Conservation (phyloP, 352 stramenopile genomes). For the Phytophthora fragariaefolia region DNA sequence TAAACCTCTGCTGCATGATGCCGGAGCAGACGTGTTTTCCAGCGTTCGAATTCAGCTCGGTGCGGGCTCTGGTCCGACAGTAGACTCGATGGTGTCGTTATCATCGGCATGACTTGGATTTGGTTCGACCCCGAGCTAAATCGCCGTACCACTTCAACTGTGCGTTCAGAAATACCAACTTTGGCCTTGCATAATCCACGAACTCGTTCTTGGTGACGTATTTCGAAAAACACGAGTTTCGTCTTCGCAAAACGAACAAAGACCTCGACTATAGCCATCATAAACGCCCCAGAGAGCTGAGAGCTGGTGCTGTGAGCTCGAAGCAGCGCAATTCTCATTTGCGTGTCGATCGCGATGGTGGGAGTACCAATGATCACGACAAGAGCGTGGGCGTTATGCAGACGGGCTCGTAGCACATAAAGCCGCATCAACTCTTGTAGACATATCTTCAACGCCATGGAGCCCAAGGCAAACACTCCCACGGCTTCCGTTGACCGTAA, state of each 20-base stretch:
- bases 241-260: constrained; percentile 19
- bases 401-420: neutral
- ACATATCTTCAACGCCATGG: too few relatives aligned
- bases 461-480: too few relatives aligned
- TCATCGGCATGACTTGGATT: neutral
- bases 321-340: constrained; percentile 37
- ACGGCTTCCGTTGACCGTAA: too few relatives aligned
- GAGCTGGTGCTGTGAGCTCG: constrained; percentile 15
- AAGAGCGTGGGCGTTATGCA: constrained; percentile 19
- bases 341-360: constrained; percentile 40
- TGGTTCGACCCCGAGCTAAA: neutral
- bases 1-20: constrained; percentile 33
- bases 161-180: neutral
- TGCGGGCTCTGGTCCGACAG: neutral
- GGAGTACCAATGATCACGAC: constrained; percentile 18
- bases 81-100: neutral
- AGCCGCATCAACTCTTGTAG: too few relatives aligned
- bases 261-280: constrained; percentile 27
- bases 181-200: too few relatives aligned
- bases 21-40: constrained; percentile 22
- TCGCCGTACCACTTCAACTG: neutral
- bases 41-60: constrained; percentile 13
- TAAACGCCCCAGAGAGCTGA: constrained; percentile 24
- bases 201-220: constrained; percentile 1
- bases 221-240: constrained; percentile 6